These are phyloP conservation scores for Komagataella ulmi DNA, from an alignment of 805 yeast species.

Conservation along the genomic window DNA sequence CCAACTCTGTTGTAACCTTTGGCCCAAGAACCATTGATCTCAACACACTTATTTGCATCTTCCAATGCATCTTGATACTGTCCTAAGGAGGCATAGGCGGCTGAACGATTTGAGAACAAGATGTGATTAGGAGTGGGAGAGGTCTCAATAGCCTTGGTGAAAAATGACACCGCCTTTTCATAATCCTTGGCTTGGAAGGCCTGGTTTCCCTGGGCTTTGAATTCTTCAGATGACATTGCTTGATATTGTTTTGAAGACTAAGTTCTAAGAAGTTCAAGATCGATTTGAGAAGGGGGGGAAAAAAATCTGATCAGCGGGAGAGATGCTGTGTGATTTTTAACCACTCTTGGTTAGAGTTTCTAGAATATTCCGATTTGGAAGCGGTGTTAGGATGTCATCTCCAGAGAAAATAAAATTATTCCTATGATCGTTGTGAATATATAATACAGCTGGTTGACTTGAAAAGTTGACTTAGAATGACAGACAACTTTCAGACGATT, in stretches of 20 bases:
- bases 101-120: slow-evolving; percentile 87
- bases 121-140: slow-evolving; percentile 83
- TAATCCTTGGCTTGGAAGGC: slow-evolving; percentile 85
- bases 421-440: neutral
- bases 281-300: neutral
- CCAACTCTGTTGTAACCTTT: slow-evolving; percentile 92
- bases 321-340: neutral
- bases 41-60: slow-evolving; percentile 78
- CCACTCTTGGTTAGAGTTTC: neutral
- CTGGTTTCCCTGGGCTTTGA: slow-evolving; percentile 86
- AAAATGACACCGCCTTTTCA: slow-evolving; percentile 62
- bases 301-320: neutral
- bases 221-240: slow-evolving; percentile 54
- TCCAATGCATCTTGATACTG: slow-evolving; percentile 61
- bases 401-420: neutral
- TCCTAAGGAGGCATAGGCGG: slow-evolving; percentile 70
- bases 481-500: slow-evolving; percentile 3
- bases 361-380: neutral
- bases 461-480: neutral
- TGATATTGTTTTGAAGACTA: neutral
- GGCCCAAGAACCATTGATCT: slow-evolving; percentile 81
- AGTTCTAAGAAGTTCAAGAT: neutral
- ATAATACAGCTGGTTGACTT: neutral
- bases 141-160: slow-evolving; percentile 78
- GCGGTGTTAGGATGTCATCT: neutral